Evolutionary conservation across 176 grass and related monocot genomes (phyloP), one percentile per base, ranked within the genome.

Genomic region (Musa itinerans): DNA sequence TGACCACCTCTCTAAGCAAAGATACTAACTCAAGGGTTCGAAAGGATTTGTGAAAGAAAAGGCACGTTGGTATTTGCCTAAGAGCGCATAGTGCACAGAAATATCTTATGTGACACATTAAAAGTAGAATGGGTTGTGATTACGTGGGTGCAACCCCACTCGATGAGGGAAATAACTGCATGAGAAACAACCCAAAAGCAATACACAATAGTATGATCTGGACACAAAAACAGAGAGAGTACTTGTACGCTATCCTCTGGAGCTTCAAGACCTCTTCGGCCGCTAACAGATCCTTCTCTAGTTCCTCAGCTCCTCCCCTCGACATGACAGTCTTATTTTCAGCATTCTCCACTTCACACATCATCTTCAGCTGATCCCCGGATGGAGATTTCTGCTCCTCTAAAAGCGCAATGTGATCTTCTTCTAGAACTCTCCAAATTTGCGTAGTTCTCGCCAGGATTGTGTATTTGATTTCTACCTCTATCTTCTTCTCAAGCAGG

Each of bases 131-230:
- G 52, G 20, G 53, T 0, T 74, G 22, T 15, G 14, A 78, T 84
- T 75, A 92, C 50, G 90, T 92, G 3, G 90, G 86, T 2, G 86
- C 81, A 62, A 87, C 13, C 0, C 82, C 90, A 2, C 2, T 65
- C 3, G 79, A 87, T 10, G 82, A 50, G 13, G 22, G 77, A 1
- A 83, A 64, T 10, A 79, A 20, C 24, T 64, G 78, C 8, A 19
- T 1, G 25, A 89, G 76, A 78, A 92, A 89, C 74, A 79, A 53
- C 77, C 84, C 81, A 63, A 89, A 7, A 9, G 84, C 80, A 10
- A 93, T 11, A 65, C 14, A 87, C 58, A 93, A 11, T 71, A 87
- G 76, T 17, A 93, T 12, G 19, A 85, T 53, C 84, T 93, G 90
- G 24, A 87, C 12, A 69, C 87, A 83, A 8, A 82, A 83, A 20